Evolutionary conservation across 2,329 filamentous ascomycete genomes (phyloP).

Genomic region (Aspergillus udagawae): DNA sequence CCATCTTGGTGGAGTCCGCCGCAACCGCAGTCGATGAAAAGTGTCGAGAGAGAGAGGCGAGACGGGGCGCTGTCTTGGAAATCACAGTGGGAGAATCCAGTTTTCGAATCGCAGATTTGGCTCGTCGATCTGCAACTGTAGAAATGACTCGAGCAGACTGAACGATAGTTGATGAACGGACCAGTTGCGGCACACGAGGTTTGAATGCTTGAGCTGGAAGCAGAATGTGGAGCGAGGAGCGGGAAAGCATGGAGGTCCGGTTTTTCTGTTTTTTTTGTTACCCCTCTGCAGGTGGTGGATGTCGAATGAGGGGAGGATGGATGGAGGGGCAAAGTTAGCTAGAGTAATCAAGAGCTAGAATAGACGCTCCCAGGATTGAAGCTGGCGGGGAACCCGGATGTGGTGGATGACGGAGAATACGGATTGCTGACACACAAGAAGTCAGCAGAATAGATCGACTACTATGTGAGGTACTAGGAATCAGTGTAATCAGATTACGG

Average conservation of each 20-base stretch:
- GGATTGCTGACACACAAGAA: background rate
- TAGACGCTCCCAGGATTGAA: background rate
- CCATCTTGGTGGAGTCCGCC: slow-evolving; percentile 37
- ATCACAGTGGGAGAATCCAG: slow-evolving; percentile 22
- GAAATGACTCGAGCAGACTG: slow-evolving; percentile 9
- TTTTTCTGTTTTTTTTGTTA: background rate
- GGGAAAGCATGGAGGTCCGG: slow-evolving; percentile 18
- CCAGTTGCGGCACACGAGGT: slow-evolving; percentile 8
- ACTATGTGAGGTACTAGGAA: too few species aligned
- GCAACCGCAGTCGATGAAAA: slow-evolving; percentile 30
- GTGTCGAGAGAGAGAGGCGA: slow-evolving; percentile 39
- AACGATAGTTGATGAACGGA: slow-evolving; percentile 2
- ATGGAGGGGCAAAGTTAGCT: background rate
- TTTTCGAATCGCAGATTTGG: background rate
- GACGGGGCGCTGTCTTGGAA: slow-evolving; percentile 25
- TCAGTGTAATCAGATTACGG: background rate
- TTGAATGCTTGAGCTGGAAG: slow-evolving; percentile 16
- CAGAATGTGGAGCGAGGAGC: slow-evolving; percentile 11
- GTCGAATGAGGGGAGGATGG: slow-evolving; percentile 1
- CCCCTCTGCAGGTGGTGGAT: background rate
- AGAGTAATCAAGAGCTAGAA: background rate
- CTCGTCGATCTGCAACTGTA: slow-evolving; percentile 4
- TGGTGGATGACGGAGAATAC: background rate
- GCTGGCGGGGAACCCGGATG: slow-evolving; percentile 3
- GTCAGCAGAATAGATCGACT: background rate